Evolutionary conservation across 1,139 yeast species (phyloP), one percentile per base, ranked within the genome.

Genomic region (Blastobotrys illinoisensis): DNA sequence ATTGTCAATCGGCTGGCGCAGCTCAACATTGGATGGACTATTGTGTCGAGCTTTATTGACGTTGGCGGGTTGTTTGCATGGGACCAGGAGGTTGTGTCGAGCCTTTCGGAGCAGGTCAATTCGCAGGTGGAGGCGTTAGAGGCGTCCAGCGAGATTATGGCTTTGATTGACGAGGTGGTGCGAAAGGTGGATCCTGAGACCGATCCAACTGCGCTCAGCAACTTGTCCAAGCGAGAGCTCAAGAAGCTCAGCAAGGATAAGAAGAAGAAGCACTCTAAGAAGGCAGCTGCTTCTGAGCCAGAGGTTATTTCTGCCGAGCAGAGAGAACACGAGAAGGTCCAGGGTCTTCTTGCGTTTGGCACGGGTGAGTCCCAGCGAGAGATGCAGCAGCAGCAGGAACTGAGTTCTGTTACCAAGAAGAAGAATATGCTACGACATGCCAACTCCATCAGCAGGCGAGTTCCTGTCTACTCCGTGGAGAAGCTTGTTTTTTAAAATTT

Each of bases 61-160:
- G 83, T 87, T 5, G 86, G 85, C 54, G 95, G 95, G 0, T 71
- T 86, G 48, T 81, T 85, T 64, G 79, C 83, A 44, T 83, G 87
- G 81, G 77, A 79, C 52, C 73, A 73, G 24, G 73, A 73, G 9
- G 76, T 82, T 47, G 71, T 85, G 45, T n/a, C 53, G 9, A 74
- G 72, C 46, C 71, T 86, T 56, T 72, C 76, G 23, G 66, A 64
- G 19, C 72, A 78, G 20, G 74, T 86, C 9, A 77, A 76, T 52
- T 61, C 67, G 9, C 82, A 82, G 64, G 75, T 85, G 32, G 75
- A 74, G 14, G 72, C 81, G 1, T 67, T 83, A 53, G 75, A 77
- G 48, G 69, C 74, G 23, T 82, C 82, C 56, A 74, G 81, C 16
- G 80, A 79, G 66, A 77, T 82, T 56, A 71, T 83, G 59, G 79